These are phyloP conservation scores for Lactarius hatsudake DNA, from an alignment of 768 basidiomycete genomes.

Conservation along the genomic window DNA sequence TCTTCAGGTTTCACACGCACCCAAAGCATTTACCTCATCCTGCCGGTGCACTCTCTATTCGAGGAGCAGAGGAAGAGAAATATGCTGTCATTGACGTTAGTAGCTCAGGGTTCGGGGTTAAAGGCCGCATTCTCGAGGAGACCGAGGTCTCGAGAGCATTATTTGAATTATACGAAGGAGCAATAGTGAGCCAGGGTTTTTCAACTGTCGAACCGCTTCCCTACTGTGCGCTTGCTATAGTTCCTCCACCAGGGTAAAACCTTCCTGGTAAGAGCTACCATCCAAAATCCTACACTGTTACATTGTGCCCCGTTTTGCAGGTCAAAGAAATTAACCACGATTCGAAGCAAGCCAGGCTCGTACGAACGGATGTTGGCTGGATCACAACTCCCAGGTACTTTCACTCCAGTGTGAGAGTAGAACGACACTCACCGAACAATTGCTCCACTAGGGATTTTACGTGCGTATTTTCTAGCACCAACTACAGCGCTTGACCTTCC, in stretches of 20 bases:
- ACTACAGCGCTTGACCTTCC: neutral
- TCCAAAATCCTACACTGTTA: neutral
- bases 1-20: slow-evolving; percentile 73
- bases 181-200: slow-evolving; percentile 50
- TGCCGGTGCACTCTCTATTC: slow-evolving; percentile 65
- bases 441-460: slow-evolving; percentile 64
- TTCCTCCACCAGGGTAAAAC: slow-evolving; percentile 88
- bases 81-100: slow-evolving; percentile 72
- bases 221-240: slow-evolving; percentile 36
- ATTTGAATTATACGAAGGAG: slow-evolving; percentile 90
- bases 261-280: slow-evolving; percentile 55
- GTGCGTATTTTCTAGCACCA: slow-evolving; percentile 39
- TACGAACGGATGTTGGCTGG: slow-evolving; percentile 80
- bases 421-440: slow-evolving; percentile 6
- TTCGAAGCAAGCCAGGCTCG: slow-evolving; percentile 62
- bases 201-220: neutral
- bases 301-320: slow-evolving; percentile 36
- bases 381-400: slow-evolving; percentile 65
- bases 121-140: slow-evolving; percentile 64
- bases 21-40: slow-evolving; percentile 79
- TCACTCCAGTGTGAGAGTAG: neutral
- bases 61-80: slow-evolving; percentile 73
- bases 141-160: slow-evolving; percentile 78
- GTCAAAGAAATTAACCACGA: slow-evolving; percentile 82
- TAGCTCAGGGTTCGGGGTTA: slow-evolving; percentile 38